These are phyloP conservation scores for Cucumis melo DNA, from an alignment of 306 rosid species.

Conservation along the genomic window DNA sequence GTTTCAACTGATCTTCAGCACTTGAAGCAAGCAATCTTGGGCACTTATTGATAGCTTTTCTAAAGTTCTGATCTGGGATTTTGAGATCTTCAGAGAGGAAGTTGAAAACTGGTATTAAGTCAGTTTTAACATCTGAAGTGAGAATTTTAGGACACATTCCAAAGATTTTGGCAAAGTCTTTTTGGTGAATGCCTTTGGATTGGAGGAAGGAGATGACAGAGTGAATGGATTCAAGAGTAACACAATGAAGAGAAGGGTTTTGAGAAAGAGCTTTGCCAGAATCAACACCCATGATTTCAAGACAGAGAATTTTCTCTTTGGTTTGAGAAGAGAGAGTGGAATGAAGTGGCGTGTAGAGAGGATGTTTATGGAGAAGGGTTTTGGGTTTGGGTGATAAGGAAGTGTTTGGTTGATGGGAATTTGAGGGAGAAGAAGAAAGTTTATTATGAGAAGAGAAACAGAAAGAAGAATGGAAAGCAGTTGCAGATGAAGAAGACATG, in stretches of 20 bases:
- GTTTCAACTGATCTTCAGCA: slow-evolving; percentile 66
- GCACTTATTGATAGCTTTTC: slow-evolving; percentile 62
- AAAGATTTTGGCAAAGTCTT: slow-evolving; percentile 57
- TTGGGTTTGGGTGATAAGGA: slow-evolving; percentile 35
- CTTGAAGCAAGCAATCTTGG: slow-evolving; percentile 74
- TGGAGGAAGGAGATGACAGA: slow-evolving; percentile 58
- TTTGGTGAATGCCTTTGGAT: slow-evolving; percentile 52
- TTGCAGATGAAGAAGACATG: slow-evolving; percentile 31
- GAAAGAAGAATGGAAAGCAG: slow-evolving; percentile 38
- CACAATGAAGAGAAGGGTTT: slow-evolving; percentile 51
- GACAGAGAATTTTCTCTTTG: slow-evolving; percentile 87
- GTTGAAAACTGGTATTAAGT: slow-evolving; percentile 63
- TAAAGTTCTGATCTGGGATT: slow-evolving; percentile 46
- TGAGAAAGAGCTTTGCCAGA: slow-evolving; percentile 72
- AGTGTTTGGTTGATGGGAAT: slow-evolving; percentile 19
- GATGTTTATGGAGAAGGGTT: slow-evolving; percentile 53
- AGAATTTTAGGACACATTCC: slow-evolving; percentile 90
- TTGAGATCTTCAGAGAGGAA: slow-evolving; percentile 45
- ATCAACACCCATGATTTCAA: slow-evolving; percentile 78
- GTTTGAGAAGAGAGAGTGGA: slow-evolving; percentile 50
- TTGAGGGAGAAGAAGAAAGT: slow-evolving; percentile 20
- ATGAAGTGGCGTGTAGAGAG: slow-evolving; percentile 43
- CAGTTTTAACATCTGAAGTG: slow-evolving; percentile 45
- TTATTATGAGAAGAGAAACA: slow-evolving; percentile 41
- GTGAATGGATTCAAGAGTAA: slow-evolving; percentile 46